Evolutionary conservation across 345 rosid species (phyloP).

Genomic region (Durio zibethinus): DNA sequence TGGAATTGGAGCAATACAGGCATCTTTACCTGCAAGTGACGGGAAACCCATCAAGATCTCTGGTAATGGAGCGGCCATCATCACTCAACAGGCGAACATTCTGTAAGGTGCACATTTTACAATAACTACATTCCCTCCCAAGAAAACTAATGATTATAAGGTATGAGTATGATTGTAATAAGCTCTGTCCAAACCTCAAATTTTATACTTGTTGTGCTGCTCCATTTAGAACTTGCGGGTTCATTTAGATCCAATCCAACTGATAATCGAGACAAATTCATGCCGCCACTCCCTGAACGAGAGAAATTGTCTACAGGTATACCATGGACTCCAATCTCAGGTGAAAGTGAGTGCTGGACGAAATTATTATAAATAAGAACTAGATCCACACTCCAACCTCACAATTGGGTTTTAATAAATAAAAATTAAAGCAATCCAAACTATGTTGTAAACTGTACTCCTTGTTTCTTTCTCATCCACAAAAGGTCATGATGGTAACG

Average conservation of each 20-base stretch:
- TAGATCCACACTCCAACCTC: not conserved
- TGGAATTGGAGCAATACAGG: constrained; percentile 7
- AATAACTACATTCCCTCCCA: constrained; percentile 12
- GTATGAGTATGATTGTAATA: constrained; percentile 1
- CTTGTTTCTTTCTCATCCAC: not conserved
- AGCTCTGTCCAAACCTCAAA: constrained; percentile 56
- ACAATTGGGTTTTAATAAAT: not conserved
- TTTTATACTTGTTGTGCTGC: constrained; percentile 80
- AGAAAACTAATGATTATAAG: constrained; percentile 6
- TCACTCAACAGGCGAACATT: constrained; percentile 76
- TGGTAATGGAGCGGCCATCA: constrained; percentile 72
- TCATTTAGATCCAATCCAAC: constrained; percentile 80
- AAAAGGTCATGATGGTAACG: not conserved
- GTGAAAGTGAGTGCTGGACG: constrained; percentile 80
- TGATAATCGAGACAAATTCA: constrained; percentile 78
- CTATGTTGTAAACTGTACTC: not conserved
- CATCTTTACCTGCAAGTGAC: constrained; percentile 75
- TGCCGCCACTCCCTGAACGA: constrained; percentile 80
- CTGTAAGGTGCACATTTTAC: constrained; percentile 35
- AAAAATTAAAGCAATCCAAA: not conserved
- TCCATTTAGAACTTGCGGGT: constrained; percentile 80
- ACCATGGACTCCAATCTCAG: constrained; percentile 91
- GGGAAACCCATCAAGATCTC: constrained; percentile 88
- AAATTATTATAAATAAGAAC: constrained; percentile 19
- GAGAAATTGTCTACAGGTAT: constrained; percentile 76